Evolutionary conservation across 1,139 yeast species (phyloP).

Genomic region (Taphrina betulina): DNA sequence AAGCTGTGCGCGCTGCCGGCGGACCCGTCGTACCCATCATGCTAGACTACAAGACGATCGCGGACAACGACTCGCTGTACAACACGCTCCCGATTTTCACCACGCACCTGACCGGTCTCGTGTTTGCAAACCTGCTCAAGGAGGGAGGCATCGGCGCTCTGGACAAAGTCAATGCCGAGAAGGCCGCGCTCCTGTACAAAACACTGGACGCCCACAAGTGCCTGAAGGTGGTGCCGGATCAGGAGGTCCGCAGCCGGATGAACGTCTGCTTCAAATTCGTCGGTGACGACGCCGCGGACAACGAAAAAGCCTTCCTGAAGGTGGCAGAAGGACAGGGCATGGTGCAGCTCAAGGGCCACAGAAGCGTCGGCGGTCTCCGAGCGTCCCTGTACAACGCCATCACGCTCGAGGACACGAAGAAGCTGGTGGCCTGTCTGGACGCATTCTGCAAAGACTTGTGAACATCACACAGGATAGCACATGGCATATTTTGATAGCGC

Average conservation of each 20-base stretch:
- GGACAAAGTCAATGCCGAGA: slow-evolving; percentile 57
- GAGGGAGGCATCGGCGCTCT: slow-evolving; percentile 64
- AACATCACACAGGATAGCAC: too few species aligned
- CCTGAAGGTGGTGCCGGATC: slow-evolving; percentile 59
- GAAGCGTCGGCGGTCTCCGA: slow-evolving; percentile 96
- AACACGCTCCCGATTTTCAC: slow-evolving; percentile 94
- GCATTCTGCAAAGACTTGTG: slow-evolving; percentile 63
- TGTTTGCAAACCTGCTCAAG: slow-evolving; percentile 59
- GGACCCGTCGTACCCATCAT: slow-evolving; percentile 85
- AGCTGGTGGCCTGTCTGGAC: slow-evolving; percentile 58
- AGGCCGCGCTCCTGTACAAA: slow-evolving; percentile 62
- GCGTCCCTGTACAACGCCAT: slow-evolving; percentile 92
- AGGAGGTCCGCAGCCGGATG: slow-evolving; percentile 74
- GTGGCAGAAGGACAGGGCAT: slow-evolving; percentile 59
- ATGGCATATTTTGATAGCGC: too few species aligned
- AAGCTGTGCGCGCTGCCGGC: slow-evolving; percentile 56
- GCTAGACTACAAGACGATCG: slow-evolving; percentile 80
- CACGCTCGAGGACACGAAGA: slow-evolving; percentile 59
- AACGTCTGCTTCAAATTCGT: slow-evolving; percentile 82
- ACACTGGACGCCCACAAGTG: slow-evolving; percentile 65
- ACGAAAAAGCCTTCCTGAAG: slow-evolving; percentile 64
- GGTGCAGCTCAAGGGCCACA: slow-evolving; percentile 87
- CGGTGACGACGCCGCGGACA: slow-evolving; percentile 50
- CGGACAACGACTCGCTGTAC: slow-evolving; percentile 84
- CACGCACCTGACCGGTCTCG: slow-evolving; percentile 77